Evolutionary conservation across 2,329 filamentous ascomycete species (phyloP), one percentile per base, ranked within the genome.

Genomic region (Tolypocladium guangdongense): DNA sequence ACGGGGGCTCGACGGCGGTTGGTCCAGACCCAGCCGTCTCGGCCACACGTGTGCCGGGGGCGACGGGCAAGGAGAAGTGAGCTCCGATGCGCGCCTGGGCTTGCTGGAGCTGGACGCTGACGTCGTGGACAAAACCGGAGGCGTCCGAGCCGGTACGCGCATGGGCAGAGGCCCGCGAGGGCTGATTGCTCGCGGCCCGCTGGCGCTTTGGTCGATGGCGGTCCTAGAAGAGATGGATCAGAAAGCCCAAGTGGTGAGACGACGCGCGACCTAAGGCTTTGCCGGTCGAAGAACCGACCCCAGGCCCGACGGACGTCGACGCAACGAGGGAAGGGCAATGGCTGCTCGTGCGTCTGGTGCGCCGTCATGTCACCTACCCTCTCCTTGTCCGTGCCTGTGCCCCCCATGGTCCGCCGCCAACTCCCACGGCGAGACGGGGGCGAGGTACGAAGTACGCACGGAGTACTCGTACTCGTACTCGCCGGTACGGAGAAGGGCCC

Each of bases 211-310:
- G 45, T 35, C 16, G 39, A 30, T 37, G 51, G 16, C 41, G 43
- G 36, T 37, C 36, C 51, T 52, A 45, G 43, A 14, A 52, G 45
- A 33, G 37, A 49, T 35, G 45, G 37, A n/a, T 47, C 45, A 47
- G 45, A 49, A 52, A n/a, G 20, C 24, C 2, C 6, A 38, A 35
- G 14, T 10, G 4, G 32, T n/a, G 51, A 37, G 30, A 41, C 45
- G 36, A 27, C 36, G 48, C 48, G 48, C 24, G 35, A 16, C 24
- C 48, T 50, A 39, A 18, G 20, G 12, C 35, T 49, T 51, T 37
- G 24, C 51, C 51, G 51, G 51, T 52, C 37, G 36, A 52, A 48
- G 33, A n/a, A 18, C 45, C n/a, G 51, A 52, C 51, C 51, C 51
- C 45, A 35, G 51, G 12, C 43, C 36, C 16, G 43, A 16, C 18